A percentile compares a stretch with the other conserved stretches of the same genome.
Evolutionary conservation across 768 basidiomycete species (phyloP).

Genomic region (Leccinum sublutescens): DNA sequence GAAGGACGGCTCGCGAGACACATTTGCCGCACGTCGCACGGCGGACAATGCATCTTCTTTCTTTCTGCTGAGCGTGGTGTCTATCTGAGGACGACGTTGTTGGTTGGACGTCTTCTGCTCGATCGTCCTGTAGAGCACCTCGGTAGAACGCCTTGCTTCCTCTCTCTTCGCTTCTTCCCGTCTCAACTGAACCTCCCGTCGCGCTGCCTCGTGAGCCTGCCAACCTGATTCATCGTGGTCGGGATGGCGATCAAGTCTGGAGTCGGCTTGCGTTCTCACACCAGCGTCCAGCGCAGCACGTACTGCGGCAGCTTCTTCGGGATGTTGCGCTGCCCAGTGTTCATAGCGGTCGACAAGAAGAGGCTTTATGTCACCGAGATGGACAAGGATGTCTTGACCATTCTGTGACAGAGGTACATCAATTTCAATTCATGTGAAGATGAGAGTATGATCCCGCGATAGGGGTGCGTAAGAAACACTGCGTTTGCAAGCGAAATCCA

Average conservation of each 20-base stretch:
- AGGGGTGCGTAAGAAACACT: neutral
- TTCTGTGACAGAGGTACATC: conserved; percentile 45
- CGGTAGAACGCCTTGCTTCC: conserved; percentile 33
- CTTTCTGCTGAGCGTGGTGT: conserved; percentile 28
- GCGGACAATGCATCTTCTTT: conserved; percentile 30
- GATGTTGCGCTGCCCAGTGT: conserved; percentile 50
- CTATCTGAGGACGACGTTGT: conserved; percentile 27
- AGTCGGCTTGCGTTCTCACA: conserved; percentile 23
- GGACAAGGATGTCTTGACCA: conserved; percentile 70
- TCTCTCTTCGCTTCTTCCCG: conserved; percentile 38
- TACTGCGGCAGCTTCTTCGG: conserved; percentile 32
- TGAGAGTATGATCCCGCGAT: neutral
- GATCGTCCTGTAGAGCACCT: conserved; percentile 34
- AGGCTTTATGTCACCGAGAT: conserved; percentile 63
- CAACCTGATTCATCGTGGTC: conserved; percentile 34
- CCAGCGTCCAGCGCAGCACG: conserved; percentile 23
- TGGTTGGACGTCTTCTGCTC: conserved; percentile 18
- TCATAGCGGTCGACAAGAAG: conserved; percentile 63
- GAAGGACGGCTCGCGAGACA: conserved; percentile 26
- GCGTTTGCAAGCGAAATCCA: neutral
- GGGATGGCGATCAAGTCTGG: conserved; percentile 24
- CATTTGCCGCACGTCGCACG: conserved; percentile 25
- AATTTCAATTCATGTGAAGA: conserved; percentile 11
- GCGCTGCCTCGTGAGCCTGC: conserved; percentile 31
- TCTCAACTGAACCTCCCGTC: conserved; percentile 30